Conservation (phyloP, 306 rosid genomes). For the Psophocarpus tetragonolobus region DNA sequence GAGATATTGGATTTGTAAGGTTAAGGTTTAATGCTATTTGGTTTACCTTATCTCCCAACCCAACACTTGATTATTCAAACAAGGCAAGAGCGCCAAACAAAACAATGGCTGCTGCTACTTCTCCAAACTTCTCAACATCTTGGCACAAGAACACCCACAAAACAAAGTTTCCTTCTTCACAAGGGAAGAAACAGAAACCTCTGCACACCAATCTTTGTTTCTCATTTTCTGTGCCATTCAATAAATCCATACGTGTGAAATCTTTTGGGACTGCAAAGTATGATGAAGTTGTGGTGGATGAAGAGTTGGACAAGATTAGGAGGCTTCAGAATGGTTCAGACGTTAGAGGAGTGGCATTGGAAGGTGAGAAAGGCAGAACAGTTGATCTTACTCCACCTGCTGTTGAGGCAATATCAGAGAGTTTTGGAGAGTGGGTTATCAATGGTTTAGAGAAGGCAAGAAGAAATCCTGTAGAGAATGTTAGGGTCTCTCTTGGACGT, state of each 20-base stretch:
- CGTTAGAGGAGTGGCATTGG: conserved; percentile 83
- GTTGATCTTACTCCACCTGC: conserved; percentile 78
- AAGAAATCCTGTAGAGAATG: conserved; percentile 45
- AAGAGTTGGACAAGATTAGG: conserved; percentile 74
- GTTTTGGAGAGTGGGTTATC: conserved; percentile 87
- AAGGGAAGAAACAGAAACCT: conserved; percentile 20
- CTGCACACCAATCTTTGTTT: conserved; percentile 36
- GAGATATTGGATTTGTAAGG: conserved; percentile 52
- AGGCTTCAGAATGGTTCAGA: conserved; percentile 96
- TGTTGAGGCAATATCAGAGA: conserved; percentile 79
- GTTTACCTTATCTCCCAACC: conserved; percentile 44
- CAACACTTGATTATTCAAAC: conserved; percentile 37
- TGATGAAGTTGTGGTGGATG: conserved; percentile 67
- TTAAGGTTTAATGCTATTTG: conserved; percentile 39
- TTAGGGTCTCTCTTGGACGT: conserved; percentile 71
- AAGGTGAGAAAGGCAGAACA: conserved; percentile 75
- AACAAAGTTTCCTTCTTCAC: conserved; percentile 32
- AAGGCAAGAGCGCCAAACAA: conserved; percentile 49
- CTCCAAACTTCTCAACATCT: conserved; percentile 44
- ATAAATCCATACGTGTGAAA: conserved; percentile 27
- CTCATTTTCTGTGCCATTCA: conserved; percentile 34
- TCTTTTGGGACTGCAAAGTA: conserved; percentile 50
- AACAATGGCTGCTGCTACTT: conserved; percentile 55
- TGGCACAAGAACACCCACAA: conserved; percentile 33
- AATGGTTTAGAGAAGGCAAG: conserved; percentile 52